phyloP scores from a whole-genome alignment of 2,329 filamentous ascomycete species.

The Trichoderma koningiopsis region DNA sequence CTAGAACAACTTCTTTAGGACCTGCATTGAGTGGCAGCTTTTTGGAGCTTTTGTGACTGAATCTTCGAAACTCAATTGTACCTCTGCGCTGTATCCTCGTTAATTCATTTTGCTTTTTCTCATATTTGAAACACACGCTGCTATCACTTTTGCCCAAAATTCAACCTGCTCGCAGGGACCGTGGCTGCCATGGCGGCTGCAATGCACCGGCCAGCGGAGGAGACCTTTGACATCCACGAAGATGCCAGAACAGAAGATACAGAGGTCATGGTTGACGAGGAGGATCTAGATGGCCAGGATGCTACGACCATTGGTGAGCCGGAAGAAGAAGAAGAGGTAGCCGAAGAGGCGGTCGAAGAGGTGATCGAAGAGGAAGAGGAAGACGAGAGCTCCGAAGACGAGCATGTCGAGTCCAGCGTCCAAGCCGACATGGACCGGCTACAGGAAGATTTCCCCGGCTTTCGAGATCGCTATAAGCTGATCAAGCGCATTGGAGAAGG shows the following conservation, averaged over 20 bases:
- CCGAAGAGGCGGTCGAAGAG: constrained; percentile 30
- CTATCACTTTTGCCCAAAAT: neutral
- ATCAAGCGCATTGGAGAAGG: constrained; percentile 98
- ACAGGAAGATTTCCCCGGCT: constrained; percentile 78
- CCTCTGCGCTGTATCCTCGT: neutral
- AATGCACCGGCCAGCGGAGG: constrained; percentile 35
- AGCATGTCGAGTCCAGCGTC: constrained; percentile 68
- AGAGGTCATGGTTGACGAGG: constrained; percentile 51
- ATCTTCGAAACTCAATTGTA: neutral
- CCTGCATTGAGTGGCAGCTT: constrained; percentile 6
- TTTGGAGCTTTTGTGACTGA: neutral
- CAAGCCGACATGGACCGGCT: constrained; percentile 86
- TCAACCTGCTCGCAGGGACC: neutral
- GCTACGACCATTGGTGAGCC: constrained; percentile 31
- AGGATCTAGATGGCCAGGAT: constrained; percentile 37
- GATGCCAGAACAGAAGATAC: constrained; percentile 54
- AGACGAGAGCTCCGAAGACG: constrained; percentile 58
- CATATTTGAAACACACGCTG: neutral
- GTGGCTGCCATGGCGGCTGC: constrained; percentile 16
- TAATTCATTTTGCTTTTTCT: neutral
- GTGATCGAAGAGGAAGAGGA: constrained; percentile 39
- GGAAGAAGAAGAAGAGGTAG: constrained; percentile 34
- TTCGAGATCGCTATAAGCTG: constrained; percentile 80
- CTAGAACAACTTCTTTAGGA: constrained; percentile 14
- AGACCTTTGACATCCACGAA: constrained; percentile 53